Evolutionary conservation across 441 rosid genomes (phyloP).

Genomic region (Euphorbia celastroides): DNA sequence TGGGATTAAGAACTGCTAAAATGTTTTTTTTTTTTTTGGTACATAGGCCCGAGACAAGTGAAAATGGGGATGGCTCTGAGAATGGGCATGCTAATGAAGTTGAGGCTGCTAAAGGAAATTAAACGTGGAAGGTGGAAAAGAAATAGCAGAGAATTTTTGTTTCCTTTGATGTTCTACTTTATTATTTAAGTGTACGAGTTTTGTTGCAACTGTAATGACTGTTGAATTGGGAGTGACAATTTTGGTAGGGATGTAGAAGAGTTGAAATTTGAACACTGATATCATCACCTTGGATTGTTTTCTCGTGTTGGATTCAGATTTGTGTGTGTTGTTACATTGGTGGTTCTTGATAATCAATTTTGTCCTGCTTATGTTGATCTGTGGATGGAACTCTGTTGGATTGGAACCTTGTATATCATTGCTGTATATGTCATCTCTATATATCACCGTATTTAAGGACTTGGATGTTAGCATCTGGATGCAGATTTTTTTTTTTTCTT

Average conservation of each 20-base stretch:
- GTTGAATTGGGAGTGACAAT: conserved; percentile 24
- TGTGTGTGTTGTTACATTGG: conserved; percentile 13
- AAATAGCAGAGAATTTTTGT: conserved; percentile 13
- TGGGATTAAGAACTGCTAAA: not conserved
- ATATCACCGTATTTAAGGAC: too few relatives aligned
- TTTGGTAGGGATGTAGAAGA: conserved; percentile 27
- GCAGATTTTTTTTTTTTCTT: too few relatives aligned
- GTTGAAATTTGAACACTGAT: conserved; percentile 11
- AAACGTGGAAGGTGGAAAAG: conserved; percentile 18
- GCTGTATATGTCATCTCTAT: too few relatives aligned
- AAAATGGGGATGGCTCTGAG: conserved; percentile 26
- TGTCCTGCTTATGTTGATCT: not conserved
- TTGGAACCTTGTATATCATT: not conserved
- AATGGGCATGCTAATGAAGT: conserved; percentile 14
- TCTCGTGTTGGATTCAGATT: conserved; percentile 2
- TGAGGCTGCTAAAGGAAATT: conserved; percentile 25
- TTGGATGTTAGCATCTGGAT: too few relatives aligned
- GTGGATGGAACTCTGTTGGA: not conserved
- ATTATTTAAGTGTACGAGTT: conserved; percentile 16
- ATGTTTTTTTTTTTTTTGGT: not conserved
- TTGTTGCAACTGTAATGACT: conserved; percentile 13
- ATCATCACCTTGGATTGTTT: conserved; percentile 19
- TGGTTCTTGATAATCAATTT: not conserved
- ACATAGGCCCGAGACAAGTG: conserved; percentile 33
- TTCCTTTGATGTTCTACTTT: conserved; percentile 18